These are phyloP conservation scores for Colletotrichum shisoi DNA, from an alignment of 2,329 filamentous ascomycete genomes.

Conservation along the genomic window DNA sequence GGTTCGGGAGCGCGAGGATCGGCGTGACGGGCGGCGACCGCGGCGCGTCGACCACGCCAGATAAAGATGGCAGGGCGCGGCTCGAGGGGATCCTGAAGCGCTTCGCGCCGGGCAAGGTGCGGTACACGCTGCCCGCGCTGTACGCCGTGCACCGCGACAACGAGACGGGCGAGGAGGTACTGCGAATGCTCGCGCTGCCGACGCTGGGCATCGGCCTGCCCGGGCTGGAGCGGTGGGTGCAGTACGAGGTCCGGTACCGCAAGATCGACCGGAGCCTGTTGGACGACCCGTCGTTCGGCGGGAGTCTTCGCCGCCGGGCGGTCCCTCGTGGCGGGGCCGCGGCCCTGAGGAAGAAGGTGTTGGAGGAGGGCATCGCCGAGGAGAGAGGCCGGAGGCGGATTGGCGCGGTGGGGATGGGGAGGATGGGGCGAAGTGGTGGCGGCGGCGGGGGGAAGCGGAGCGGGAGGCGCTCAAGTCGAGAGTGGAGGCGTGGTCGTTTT, in stretches of 20 bases:
- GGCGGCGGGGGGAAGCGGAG: neutral
- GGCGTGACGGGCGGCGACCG: neutral
- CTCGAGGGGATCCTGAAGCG: conserved; percentile 57
- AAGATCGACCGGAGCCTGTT: conserved; percentile 57
- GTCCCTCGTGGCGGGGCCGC: neutral
- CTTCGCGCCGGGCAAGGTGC: conserved; percentile 63
- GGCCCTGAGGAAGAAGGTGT: neutral
- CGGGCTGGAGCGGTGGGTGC: conserved; percentile 57
- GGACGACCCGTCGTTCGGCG: conserved; percentile 13
- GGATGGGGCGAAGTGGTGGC: neutral
- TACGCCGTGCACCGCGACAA: conserved; percentile 53
- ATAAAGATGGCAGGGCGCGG: conserved; percentile 42
- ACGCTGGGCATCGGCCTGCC: conserved; percentile 60
- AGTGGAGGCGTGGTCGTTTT: no score
- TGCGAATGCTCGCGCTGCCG: conserved; percentile 61
- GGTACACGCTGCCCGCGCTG: conserved; percentile 64
- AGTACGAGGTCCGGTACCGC: conserved; percentile 60
- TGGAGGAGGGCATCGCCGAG: neutral
- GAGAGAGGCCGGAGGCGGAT: conserved; percentile 1
- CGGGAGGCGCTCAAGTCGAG: neutral
- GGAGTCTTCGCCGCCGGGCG: no score
- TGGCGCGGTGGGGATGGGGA: neutral
- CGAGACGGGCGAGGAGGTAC: conserved; percentile 39
- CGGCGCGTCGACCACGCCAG: neutral
- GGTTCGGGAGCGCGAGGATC: neutral